Base-by-base conservation (phyloP, 1,284 basidiomycete genomes). In the Cryptococcus sp. region DNA sequence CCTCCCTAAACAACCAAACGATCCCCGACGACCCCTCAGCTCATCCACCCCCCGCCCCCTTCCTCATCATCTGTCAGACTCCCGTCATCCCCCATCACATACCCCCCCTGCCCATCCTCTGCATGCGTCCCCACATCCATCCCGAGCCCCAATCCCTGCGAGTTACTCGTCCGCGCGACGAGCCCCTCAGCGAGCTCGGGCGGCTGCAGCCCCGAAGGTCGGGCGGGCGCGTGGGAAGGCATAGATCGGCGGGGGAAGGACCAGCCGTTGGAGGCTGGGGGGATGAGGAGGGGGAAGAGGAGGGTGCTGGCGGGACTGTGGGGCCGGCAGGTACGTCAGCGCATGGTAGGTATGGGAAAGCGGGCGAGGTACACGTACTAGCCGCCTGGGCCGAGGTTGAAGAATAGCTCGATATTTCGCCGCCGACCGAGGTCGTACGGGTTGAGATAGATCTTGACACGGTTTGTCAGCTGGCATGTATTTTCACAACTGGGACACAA, bases 361-460 rank as follows among this genome's bases (percentile, higher is more conserved):
- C 18, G 23, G n/a, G 15, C 33, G 44, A 16, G 38, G 20, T 23
- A n/a, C 1, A 83, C 89, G 66, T 71, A 94, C 89, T 91, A 90
- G 77, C 88, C 86, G 15, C 82, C 81, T 15, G 81, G 78, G 12
- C 90, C 89, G 36, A 94, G 68, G 67, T 97, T 96, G 80, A 98
- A 97, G 73, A 96, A 96, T 28, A 92, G 72, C 62, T 84, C 75
- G 5, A 98, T 76, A 71, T 98, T 98, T 59, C 82, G 56, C 28
- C 75, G 81, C 59, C 72, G 84, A 79, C 95, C 95, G 6, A 96
- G 78, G 71, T 98, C 88, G 71, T 93, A 98, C 7, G 89, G 92
- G 69, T 98, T 98, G 18, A 90, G 80, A 68, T 96, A 98, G 0
- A 79, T 80, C 85, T 88, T 4, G 9, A 60, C 1, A 42, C 47